phyloP scores from a whole-genome alignment of 2,329 filamentous ascomycete species.

The Pseudogymnoascus sp. region DNA sequence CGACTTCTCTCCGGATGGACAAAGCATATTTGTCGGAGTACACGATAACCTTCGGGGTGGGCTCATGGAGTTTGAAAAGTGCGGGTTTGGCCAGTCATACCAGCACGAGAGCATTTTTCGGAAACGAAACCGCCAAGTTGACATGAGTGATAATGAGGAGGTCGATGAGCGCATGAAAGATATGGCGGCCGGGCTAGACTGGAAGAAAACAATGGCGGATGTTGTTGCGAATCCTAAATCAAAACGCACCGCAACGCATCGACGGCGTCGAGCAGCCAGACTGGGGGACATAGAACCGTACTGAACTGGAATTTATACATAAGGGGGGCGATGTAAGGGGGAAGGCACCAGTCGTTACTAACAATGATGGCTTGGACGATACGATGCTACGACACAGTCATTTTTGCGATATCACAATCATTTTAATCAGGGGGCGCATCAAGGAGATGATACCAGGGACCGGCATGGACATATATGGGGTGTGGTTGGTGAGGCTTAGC shows the following conservation, averaged over 20 bases:
- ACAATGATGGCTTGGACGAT: not conserved
- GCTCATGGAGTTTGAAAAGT: slow-evolving; percentile 29
- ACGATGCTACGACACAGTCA: slow-evolving; percentile 6
- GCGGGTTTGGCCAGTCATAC: slow-evolving; percentile 19
- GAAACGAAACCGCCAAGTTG: not conserved
- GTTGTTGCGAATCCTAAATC: slow-evolving; percentile 3
- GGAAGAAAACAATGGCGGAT: slow-evolving; percentile 7
- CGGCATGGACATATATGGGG: not conserved
- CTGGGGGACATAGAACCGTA: slow-evolving; percentile 1
- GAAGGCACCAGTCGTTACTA: not conserved
- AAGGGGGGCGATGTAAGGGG: not conserved
- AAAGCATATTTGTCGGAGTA: slow-evolving; percentile 61
- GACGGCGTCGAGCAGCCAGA: not conserved
- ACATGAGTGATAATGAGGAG: slow-evolving; percentile 8
- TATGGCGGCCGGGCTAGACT: slow-evolving; percentile 10
- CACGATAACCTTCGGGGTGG: slow-evolving; percentile 60
- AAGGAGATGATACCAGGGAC: not conserved
- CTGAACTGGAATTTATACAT: slow-evolving; percentile 1
- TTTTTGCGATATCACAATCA: slow-evolving; percentile 9
- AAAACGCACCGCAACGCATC: slow-evolving; percentile 10
- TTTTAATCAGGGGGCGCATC: slow-evolving; percentile 4
- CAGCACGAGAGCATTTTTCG: slow-evolving; percentile 21
- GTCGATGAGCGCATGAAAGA: not conserved
- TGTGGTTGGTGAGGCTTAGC: slow-evolving; percentile 3
- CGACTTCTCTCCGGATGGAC: slow-evolving; percentile 57